phyloP scores from a whole-genome alignment of 1,284 basidiomycete genomes.

The Exobasidium cylindrosporum region DNA sequence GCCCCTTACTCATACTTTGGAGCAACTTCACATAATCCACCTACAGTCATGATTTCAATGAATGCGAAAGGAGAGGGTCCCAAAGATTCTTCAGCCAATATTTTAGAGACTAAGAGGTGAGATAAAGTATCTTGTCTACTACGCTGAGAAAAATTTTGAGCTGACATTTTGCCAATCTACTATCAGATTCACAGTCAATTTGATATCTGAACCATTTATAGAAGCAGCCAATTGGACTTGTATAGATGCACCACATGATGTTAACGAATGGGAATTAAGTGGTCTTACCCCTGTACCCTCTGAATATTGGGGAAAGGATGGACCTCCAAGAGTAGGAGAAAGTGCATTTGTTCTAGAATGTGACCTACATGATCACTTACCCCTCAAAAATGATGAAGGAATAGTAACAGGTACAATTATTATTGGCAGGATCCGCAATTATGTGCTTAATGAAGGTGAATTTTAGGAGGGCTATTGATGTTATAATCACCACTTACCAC shows the following conservation, averaged over 20 bases:
- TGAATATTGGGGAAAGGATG: neutral
- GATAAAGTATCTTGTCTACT: neutral
- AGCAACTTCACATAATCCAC: constrained; percentile 12
- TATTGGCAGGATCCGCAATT: constrained; percentile 2
- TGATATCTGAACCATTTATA: neutral
- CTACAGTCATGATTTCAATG: constrained; percentile 18
- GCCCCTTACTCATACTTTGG: constrained; percentile 19
- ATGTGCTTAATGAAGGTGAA: constrained; percentile 4
- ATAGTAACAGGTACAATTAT: neutral
- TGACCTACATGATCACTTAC: neutral
- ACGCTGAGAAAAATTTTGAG: neutral
- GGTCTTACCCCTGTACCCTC: neutral
- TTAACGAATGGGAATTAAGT: constrained; percentile 1
- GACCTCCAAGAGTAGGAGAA: constrained; percentile 1
- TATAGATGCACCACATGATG: constrained; percentile 1
- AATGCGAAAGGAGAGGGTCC: constrained; percentile 49
- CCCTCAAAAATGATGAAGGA: neutral
- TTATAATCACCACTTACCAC: no score
- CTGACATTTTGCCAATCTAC: neutral
- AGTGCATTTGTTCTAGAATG: constrained; percentile 1
- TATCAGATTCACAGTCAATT: neutral
- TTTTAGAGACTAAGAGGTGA: constrained; percentile 61
- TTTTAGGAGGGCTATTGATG: no score
- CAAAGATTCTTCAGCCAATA: constrained; percentile 70
- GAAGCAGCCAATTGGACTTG: constrained; percentile 6